Base-by-base conservation (phyloP, 805 yeast genomes). In the Saccharomycopsis fermentans region DNA sequence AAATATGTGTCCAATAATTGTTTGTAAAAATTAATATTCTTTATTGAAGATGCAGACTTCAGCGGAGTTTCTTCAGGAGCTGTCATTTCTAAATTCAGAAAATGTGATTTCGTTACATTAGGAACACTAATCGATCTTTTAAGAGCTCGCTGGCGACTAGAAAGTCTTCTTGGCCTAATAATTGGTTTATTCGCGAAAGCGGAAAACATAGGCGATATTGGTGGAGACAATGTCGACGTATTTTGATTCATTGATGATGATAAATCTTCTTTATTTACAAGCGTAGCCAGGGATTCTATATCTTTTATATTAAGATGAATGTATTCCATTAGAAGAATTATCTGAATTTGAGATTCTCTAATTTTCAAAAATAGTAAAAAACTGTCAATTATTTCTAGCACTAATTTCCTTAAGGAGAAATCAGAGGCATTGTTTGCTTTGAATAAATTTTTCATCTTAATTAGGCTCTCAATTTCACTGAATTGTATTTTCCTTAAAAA, bases 301-400 rank as follows among this genome's bases (percentile, higher is more conserved):
- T 61, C 63, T 24, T 27, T 27, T 1, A 55, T 55, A 26, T 56
- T 62, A 1, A 52, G 21, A 29, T 54, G 51, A 5, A 58, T 43
- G 29, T 58, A 58, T 29, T 61, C 57, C 14, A 55, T 19, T 6
- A 61, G 14, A 17, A 61, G 40, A 14, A 61, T 24, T 16, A 56
- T 35, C 35, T 61, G 63, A 32, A 61, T 37, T 27, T 61, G 63
- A 2, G 63, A 37, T 48, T 61, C 63, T 19, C 62, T 29, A 6
- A 61, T 61, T 32, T 61, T 61, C n/a, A 61, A 34, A 21, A 29
- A 61, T n/a, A 61, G 36, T 6, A 39, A 24, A 50, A 16, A 53
- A 29, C 51, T 39, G 2, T 57, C 58, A 54, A 59, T 36, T 9
- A 35, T 32, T 12, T 39, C 39, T 16, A 27, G 17, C 17, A 27